Evolutionary conservation across 352 stramenopile genomes (phyloP), one percentile per base, ranked within the genome.

Genomic region (Phytophthora hybrid): DNA sequence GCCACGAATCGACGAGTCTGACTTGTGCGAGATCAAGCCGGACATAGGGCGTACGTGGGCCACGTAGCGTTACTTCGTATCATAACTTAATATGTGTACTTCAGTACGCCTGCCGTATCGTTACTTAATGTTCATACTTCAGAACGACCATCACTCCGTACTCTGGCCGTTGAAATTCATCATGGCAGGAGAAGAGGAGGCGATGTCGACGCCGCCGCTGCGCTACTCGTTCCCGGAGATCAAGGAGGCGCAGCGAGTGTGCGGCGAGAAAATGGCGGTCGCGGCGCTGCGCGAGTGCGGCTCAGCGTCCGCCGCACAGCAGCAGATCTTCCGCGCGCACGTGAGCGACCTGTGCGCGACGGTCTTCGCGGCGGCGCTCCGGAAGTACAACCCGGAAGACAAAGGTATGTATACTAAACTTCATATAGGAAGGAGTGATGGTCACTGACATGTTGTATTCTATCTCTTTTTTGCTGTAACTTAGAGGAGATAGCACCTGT

Each of bases 211-310:
- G 63, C 58, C 66, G 46, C 31, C 57, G 31, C 37, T 34, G 29
- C 83, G 87, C 47, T 94, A 94, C 59, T 88, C 85, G 66, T 94
- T 92, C 64, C 51, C 83, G 56, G 87, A 94, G 73, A 87, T 94
- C 18, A 94, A 94, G 69, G 80, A 90, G 62, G 87, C 87, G 69
- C 87, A 93, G 78, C 77, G 81, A 31, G 74, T 83, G 51, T 94
- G 87, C 53, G 76, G 78, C 9, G 84, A 87, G 47, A 89, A 84
- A 72, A 89, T 89, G 53, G 77, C 78, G 52, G 52, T 67, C 4
- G 81, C 82, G 18, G 82, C 83, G 66, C 63, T 92, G 34, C 71
- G 70, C 5, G 83, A 90, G 63, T 90, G 84, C 61, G 79, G 76
- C 13, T 72, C 70, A 14, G 80, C 79, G 54, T 94, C 87, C 5